Base-by-base conservation (phyloP, 2,329 filamentous ascomycete genomes). In the Basipetospora chlamydospora region DNA sequence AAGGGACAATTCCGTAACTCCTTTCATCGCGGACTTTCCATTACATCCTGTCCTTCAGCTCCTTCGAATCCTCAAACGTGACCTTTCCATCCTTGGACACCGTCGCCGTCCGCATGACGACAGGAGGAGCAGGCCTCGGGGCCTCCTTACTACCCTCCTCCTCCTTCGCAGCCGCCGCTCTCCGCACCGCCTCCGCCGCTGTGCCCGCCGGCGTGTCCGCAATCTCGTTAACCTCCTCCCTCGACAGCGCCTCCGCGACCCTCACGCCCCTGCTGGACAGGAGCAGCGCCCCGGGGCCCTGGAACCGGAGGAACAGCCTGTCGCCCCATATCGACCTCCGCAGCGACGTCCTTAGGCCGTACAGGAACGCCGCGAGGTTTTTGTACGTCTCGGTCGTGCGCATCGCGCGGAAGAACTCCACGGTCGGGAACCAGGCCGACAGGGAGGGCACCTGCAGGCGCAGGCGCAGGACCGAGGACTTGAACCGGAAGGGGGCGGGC, bases 311-410 rank as follows among this genome's bases (percentile, higher is more conserved):
- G 58, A 96, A 96, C 18, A 96, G 65, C 58, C 88, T 64, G 53
- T 98, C 90, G 16, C 90, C 90, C 84, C 86, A 96, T 39, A 98
- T 81, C 2, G 83, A 83, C 49, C 82, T 73, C 41, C 87, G 71
- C 28, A 79, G 66, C 60, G 79, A 77, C 0, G 86, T 94, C 41
- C 85, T 74, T 15, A 92, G 45, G 26, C 62, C 71, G 56, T 81
- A 83, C 6, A 80, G 56, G 21, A 74, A 50, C n/a, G 67, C 67
- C 28, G 77, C 69, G 2, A 85, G 44, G 7, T 70, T 63, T 50
- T 78, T 81, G 75, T 86, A 96, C 3, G 73, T 71, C 11, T 70
- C 61, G 3, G 83, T 82, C 42, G 76, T 67, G 39, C 77, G 72
- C 64, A 93, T 73, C 3, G 73, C 73, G 34, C 69, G 70, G 50